Percentiles rank a stretch among this genome's conserved stretches.
Conservation (phyloP, 2,329 filamentous ascomycete genomes). For the Ascosphaera aggregata region DNA sequence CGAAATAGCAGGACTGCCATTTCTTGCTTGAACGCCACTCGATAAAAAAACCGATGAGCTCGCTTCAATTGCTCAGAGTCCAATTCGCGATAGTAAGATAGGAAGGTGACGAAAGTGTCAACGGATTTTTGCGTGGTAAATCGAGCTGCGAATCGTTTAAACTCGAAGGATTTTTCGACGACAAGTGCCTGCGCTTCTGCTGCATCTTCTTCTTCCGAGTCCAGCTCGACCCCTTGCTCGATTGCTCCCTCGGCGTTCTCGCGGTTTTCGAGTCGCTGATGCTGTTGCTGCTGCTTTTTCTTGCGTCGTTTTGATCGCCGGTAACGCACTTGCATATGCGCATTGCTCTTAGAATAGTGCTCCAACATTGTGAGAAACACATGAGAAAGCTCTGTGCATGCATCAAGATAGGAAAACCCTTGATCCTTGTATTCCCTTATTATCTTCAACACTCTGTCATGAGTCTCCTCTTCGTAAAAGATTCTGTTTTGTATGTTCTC, state of each 20-base stretch:
- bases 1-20: conserved; percentile 73
- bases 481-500: conserved; percentile 92
- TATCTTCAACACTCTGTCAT: conserved; percentile 65
- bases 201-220: conserved; percentile 52
- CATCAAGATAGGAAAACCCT: conserved; percentile 79
- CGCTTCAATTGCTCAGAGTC: conserved; percentile 64
- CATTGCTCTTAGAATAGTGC: conserved; percentile 81
- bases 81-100: conserved; percentile 59
- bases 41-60: conserved; percentile 81
- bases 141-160: conserved; percentile 54
- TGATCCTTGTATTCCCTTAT: conserved; percentile 79
- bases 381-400: conserved; percentile 72
- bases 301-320: conserved; percentile 49
- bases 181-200: conserved; percentile 44
- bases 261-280: conserved; percentile 13
- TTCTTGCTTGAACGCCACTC: conserved; percentile 85
- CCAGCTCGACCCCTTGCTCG: conserved; percentile 30
- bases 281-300: conserved; percentile 37
- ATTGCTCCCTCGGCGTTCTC: conserved; percentile 28
- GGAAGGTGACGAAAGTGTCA: conserved; percentile 68
- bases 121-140: conserved; percentile 71
- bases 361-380: conserved; percentile 85
- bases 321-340: conserved; percentile 78
- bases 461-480: conserved; percentile 94
- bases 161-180: conserved; percentile 84